Evolutionary conservation across 257 asterid species (phyloP).

Genomic region (Plantago ovata): DNA sequence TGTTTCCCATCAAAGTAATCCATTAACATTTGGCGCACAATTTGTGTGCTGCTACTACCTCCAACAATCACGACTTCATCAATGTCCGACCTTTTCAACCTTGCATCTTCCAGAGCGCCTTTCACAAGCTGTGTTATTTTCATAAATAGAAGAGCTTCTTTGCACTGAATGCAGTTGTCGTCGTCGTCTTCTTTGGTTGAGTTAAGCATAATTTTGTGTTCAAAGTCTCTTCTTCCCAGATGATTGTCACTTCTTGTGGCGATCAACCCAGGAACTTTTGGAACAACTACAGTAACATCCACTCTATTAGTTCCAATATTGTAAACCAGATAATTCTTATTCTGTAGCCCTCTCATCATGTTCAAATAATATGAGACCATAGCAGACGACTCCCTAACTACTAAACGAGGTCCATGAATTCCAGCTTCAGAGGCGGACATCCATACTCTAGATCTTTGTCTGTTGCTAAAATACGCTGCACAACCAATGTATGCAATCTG

Average conservation of each 20-base stretch:
- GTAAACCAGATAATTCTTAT: no score
- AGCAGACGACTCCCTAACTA: no score
- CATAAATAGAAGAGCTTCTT: slow-evolving; percentile 43
- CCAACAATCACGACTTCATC: slow-evolving; percentile 59
- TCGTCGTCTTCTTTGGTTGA: slow-evolving; percentile 44
- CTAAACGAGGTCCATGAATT: slow-evolving; percentile 31
- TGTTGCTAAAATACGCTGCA: slow-evolving; percentile 46
- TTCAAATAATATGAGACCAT: no score
- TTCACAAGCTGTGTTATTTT: slow-evolving; percentile 51
- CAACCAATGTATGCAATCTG: not conserved
- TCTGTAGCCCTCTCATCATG: no score
- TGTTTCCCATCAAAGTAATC: slow-evolving; percentile 49
- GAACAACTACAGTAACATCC: slow-evolving; percentile 47
- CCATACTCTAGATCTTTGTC: slow-evolving; percentile 44
- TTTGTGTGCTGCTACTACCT: slow-evolving; percentile 54
- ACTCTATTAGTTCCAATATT: slow-evolving; percentile 56
- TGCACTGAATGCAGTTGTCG: slow-evolving; percentile 46
- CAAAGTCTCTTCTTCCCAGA: slow-evolving; percentile 57
- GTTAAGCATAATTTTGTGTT: slow-evolving; percentile 46
- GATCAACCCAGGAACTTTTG: slow-evolving; percentile 45
- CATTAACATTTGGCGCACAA: slow-evolving; percentile 42
- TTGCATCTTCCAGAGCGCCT: slow-evolving; percentile 53
- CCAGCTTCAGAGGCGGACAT: slow-evolving; percentile 47
- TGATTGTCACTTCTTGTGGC: slow-evolving; percentile 50
- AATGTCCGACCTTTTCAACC: slow-evolving; percentile 33